phyloP scores from a whole-genome alignment of 148 eudicot genomes.

The Suaeda aralocaspica region DNA sequence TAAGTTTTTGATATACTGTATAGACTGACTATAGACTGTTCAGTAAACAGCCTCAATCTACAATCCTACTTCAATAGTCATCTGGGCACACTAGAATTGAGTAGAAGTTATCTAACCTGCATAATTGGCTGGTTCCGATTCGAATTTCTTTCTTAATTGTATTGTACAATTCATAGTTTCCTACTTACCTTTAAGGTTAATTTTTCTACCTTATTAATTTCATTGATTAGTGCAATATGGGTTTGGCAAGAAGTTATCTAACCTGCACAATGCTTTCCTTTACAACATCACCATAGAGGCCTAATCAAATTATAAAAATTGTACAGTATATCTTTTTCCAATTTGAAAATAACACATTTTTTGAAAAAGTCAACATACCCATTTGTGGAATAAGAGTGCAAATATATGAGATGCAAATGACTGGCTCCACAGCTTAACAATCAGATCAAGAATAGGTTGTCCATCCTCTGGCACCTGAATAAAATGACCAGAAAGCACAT shows the following conservation, averaged over 20 bases:
- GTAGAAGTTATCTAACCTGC: neutral
- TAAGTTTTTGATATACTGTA: too few species aligned
- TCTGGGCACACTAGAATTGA: neutral
- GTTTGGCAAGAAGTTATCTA: neutral
- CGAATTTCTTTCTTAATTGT: too few species aligned
- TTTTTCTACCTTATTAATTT: neutral
- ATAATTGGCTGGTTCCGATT: too few species aligned
- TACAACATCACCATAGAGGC: neutral
- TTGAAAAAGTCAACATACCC: constrained; percentile 50
- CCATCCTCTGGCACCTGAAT: constrained; percentile 65
- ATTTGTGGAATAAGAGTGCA: constrained; percentile 83
- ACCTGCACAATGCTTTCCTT: neutral
- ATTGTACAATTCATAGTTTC: too few species aligned
- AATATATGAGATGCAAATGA: constrained; percentile 93
- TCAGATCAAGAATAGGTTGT: constrained; percentile 74
- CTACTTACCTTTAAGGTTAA: too few species aligned
- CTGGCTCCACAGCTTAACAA: constrained; percentile 97
- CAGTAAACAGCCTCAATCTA: neutral
- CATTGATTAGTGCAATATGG: neutral
- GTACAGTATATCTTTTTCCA: neutral
- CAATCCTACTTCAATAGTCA: neutral
- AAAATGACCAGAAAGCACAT: constrained; percentile 87
- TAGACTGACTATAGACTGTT: constrained; percentile 1
- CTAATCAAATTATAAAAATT: neutral
- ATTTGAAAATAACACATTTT: neutral